Conservation (phyloP, 2,329 filamentous ascomycete species). For the Calonectria leucothoes region DNA sequence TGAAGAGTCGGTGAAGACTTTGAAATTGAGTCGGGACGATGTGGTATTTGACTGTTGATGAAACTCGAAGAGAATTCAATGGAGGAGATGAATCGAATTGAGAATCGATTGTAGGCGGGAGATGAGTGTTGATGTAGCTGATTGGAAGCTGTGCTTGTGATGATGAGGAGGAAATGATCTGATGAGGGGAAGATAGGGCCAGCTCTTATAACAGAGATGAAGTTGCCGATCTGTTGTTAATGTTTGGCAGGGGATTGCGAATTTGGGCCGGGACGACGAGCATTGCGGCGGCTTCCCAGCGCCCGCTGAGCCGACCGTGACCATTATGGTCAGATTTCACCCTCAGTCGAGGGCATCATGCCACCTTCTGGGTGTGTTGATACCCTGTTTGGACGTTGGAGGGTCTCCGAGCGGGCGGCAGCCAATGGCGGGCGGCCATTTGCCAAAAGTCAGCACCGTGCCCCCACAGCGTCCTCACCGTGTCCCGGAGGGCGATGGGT, state of each 20-base stretch:
- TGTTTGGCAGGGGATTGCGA: conserved; percentile 22
- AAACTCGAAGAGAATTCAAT: conserved; percentile 27
- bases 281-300: conserved; percentile 39
- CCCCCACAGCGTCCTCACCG: conserved; percentile 14
- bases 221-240: conserved; percentile 23
- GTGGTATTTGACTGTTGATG: not conserved
- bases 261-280: conserved; percentile 29
- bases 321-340: conserved; percentile 45
- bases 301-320: conserved; percentile 31
- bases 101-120: conserved; percentile 27
- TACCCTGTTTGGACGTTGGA: conserved; percentile 28
- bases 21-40: conserved; percentile 25
- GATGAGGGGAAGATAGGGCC: conserved; percentile 29
- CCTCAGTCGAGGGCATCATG: conserved; percentile 39
- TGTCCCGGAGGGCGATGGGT: conserved; percentile 35
- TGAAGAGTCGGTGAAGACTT: conserved; percentile 21
- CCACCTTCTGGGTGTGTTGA: conserved; percentile 28
- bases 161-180: conserved; percentile 34
- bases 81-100: conserved; percentile 34
- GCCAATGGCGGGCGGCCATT: conserved; percentile 28
- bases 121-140: conserved; percentile 36
- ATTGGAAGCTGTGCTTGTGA: conserved; percentile 33
- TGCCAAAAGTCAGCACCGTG: conserved; percentile 36
- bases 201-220: conserved; percentile 40
- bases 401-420: not conserved